Evolutionary conservation across 163 green algal species (phyloP).

Genomic region (Scenedesmus sp.): DNA sequence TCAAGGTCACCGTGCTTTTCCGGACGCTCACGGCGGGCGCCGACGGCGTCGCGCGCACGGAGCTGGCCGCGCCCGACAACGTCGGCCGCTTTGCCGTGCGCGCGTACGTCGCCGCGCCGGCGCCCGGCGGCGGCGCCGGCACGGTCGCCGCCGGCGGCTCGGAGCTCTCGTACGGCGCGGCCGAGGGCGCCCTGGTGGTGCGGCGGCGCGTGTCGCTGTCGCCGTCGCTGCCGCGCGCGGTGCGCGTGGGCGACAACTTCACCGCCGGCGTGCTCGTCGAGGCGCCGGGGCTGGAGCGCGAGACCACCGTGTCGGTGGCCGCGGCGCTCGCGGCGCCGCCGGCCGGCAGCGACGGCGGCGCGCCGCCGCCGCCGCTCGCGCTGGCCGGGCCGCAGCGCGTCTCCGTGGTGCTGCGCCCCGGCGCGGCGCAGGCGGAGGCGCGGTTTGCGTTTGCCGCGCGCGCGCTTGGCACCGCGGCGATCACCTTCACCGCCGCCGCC

Average conservation of each 20-base stretch:
- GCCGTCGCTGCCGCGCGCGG: constrained; percentile 59
- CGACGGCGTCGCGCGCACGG: constrained; percentile 26
- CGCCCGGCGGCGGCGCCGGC: background rate
- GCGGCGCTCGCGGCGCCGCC: background rate
- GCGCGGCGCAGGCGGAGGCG: constrained; percentile 48
- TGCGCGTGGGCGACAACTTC: constrained; percentile 63
- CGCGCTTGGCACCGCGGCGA: constrained; percentile 37
- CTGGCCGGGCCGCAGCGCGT: background rate
- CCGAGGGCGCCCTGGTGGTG: constrained; percentile 60
- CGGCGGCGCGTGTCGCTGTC: constrained; percentile 63
- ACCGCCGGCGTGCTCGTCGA: constrained; percentile 58
- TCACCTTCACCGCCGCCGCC: constrained; percentile 46
- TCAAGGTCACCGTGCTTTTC: constrained; percentile 61
- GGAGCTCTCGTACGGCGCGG: constrained; percentile 47
- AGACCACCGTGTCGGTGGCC: constrained; percentile 31
- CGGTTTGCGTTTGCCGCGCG: constrained; percentile 56
- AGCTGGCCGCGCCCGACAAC: constrained; percentile 57
- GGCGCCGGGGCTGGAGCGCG: background rate
- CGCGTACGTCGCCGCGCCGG: constrained; percentile 33
- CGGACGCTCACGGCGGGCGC: constrained; percentile 15
- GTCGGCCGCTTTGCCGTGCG: constrained; percentile 57
- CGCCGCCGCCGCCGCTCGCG: background rate
- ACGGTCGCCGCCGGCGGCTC: no score
- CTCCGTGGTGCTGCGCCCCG: background rate
- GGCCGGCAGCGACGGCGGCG: background rate